Percentiles rank a stretch among this genome's conserved stretches.
These are phyloP conservation scores for Chrysanthemum makinoi DNA, from an alignment of 129 eudicot species.

Conservation along the genomic window DNA sequence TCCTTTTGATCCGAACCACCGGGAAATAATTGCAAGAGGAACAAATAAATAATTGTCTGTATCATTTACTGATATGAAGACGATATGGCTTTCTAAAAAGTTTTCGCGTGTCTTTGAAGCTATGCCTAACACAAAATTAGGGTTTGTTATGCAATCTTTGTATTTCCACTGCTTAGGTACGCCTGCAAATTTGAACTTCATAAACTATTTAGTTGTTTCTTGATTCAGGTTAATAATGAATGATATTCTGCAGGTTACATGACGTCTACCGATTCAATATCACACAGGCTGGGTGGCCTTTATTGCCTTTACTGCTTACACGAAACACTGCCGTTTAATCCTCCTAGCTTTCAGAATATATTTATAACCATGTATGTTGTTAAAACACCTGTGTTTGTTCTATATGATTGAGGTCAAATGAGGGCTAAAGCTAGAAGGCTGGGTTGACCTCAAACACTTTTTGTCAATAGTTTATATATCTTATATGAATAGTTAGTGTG, in stretches of 20 bases:
- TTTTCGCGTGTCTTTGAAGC: slow-evolving; percentile 76
- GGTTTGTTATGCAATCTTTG: slow-evolving; percentile 73
- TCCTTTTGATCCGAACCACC: no score
- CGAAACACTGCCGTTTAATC: slow-evolving; percentile 86
- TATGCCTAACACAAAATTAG: slow-evolving; percentile 49
- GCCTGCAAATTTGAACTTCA: slow-evolving; percentile 10
- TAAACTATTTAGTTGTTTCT: neutral
- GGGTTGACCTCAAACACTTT: neutral
- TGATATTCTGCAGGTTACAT: slow-evolving; percentile 57
- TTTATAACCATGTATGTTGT: slow-evolving; percentile 46
- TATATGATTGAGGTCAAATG: neutral
- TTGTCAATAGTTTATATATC: no score
- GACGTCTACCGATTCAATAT: slow-evolving; percentile 43
- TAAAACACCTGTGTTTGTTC: slow-evolving; percentile 12
- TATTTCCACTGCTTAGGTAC: slow-evolving; percentile 66
- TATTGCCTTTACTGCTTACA: slow-evolving; percentile 83
- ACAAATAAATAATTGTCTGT: no score
- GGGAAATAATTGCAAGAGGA: no score
- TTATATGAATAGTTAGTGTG: no score
- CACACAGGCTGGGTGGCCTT: slow-evolving; percentile 70
- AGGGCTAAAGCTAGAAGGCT: neutral
- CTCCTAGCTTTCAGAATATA: slow-evolving; percentile 65
- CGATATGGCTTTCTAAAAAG: slow-evolving; percentile 60
- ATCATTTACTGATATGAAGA: slow-evolving; percentile 61
- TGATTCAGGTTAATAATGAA: neutral